Evolutionary conservation across 2,329 filamentous ascomycete species (phyloP), one percentile per base, ranked within the genome.

Genomic region (Exserohilum turcica): DNA sequence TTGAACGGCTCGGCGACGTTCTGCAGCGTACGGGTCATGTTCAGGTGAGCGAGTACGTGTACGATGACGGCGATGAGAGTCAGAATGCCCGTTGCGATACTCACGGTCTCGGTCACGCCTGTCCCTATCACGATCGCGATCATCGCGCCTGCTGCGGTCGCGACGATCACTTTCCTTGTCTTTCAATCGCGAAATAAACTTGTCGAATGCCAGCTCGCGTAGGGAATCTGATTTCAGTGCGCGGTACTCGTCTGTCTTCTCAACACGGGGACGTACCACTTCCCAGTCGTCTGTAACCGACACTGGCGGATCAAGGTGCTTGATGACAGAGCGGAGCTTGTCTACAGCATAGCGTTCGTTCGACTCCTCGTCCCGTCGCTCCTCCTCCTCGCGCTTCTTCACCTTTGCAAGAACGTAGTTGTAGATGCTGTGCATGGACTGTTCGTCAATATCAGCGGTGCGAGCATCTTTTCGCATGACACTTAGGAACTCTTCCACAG

Each of bases 1-100:
- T 52, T 92, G 92, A 70, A 94, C 92, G 37, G 93, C 93, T 74
- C 93, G 94, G 67, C 92, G 89, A 61, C 94, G 87, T 72, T 99
- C 94, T 55, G 92, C 94, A 76, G 97, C 94, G 75, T 99, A 99
- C 16, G 91, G 86, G 77, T 99, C 92, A 53, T 86, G 85, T 75
- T 97, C 94, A n/a, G 92, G 92, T 65, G 89, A 92, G 66, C 92
- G 91, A 71, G 90, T 95, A 65, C 85, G 84, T 65, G 90, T 82
- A 61, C 79, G 79, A 59, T 74, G 74, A 60, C 77, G 74, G 50
- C 74, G 74, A 44, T 74, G 70, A 54, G 73, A 70, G 54, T 72
- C 69, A 56, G 66, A 62, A 65, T 77, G 70, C 46, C 72, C 71
- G 56, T 74, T 73, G 43, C 75, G 72, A 61, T 74, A 74, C 65